Evolutionary conservation across 176 grass and related monocot species (phyloP).

Genomic region (Oryza nivara): DNA sequence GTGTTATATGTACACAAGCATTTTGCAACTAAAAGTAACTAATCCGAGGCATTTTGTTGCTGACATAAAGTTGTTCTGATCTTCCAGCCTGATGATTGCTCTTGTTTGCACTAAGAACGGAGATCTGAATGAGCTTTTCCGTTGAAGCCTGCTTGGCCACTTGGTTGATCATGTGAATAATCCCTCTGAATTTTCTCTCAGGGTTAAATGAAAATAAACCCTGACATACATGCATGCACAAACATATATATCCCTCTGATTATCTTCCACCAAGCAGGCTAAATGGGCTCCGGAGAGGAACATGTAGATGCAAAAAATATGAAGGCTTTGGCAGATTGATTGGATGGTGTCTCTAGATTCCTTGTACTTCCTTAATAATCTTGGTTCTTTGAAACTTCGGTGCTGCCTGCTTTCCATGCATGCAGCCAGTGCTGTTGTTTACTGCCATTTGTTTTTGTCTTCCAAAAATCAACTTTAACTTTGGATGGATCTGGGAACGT

Average conservation of each 20-base stretch:
- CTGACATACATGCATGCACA: neutral
- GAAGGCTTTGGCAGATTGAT: conserved; percentile 16
- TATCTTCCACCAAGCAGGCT: conserved; percentile 19
- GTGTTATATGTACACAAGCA: conserved; percentile 14
- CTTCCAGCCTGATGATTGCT: conserved; percentile 37
- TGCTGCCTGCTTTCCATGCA: neutral
- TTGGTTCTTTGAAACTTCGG: neutral
- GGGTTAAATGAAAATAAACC: neutral
- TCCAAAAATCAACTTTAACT: neutral
- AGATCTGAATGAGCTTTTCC: conserved; percentile 1
- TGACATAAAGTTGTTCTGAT: neutral
- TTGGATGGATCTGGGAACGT: neutral
- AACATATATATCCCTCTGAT: neutral
- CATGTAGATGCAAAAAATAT: conserved; percentile 24
- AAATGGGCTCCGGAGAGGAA: neutral
- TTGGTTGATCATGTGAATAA: conserved; percentile 8
- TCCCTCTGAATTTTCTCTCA: neutral
- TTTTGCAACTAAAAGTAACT: neutral
- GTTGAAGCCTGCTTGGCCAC: neutral
- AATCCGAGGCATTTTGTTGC: neutral
- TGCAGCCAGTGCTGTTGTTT: neutral
- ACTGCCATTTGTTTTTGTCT: neutral
- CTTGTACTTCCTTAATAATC: neutral
- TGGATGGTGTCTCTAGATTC: neutral
- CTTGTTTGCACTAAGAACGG: conserved; percentile 23